These are phyloP conservation scores for Phytophthora fragariaefolia DNA, from an alignment of 352 stramenopile genomes.

Conservation along the genomic window DNA sequence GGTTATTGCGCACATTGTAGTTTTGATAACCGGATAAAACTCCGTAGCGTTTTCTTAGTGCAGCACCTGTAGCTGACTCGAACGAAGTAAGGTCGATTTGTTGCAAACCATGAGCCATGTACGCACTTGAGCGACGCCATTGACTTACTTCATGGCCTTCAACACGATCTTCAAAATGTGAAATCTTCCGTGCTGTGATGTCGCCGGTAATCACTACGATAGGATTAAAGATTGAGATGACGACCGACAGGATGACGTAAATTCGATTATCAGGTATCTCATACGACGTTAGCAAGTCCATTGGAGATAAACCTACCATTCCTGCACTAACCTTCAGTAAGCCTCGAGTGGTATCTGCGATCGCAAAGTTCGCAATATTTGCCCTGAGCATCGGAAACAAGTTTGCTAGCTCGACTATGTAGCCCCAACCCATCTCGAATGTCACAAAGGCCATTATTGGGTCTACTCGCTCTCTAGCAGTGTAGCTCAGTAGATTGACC, in stretches of 20 bases:
- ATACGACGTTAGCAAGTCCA: background rate
- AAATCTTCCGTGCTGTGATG: too few relatives aligned
- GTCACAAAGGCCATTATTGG: background rate
- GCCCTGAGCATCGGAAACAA: background rate
- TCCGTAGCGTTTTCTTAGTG: conserved; percentile 27
- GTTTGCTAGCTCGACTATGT: background rate
- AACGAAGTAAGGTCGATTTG: conserved; percentile 21
- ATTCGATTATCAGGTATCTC: background rate
- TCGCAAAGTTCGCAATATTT: background rate
- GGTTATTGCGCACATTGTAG: conserved; percentile 23
- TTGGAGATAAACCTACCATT: background rate
- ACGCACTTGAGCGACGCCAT: background rate
- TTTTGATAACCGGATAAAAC: conserved; percentile 30
- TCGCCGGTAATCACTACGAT: conserved; percentile 1
- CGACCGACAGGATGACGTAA: background rate
- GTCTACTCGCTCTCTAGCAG: background rate
- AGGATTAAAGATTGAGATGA: background rate
- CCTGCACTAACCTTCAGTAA: background rate
- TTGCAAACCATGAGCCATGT: conserved; percentile 6
- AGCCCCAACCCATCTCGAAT: background rate
- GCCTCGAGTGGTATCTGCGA: background rate
- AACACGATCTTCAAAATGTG: too few relatives aligned
- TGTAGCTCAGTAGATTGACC: background rate
- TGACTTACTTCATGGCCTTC: background rate
- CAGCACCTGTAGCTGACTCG: conserved; percentile 26